Evolutionary conservation across 1,139 yeast genomes (phyloP), one percentile per base, ranked within the genome.

Genomic region (Diutina rugosa): DNA sequence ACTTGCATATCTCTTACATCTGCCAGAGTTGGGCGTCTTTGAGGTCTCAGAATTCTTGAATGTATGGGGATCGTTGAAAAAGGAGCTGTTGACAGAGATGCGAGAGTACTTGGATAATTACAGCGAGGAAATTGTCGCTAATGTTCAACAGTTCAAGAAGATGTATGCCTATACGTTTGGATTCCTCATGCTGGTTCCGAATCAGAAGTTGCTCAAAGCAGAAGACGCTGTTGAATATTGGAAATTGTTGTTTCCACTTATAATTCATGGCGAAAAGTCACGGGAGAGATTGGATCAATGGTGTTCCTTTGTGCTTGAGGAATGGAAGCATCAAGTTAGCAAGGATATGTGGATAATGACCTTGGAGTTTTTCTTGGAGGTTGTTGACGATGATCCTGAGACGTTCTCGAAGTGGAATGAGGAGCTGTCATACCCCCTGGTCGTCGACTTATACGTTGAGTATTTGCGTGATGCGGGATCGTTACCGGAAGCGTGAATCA

Each of bases 321-420:
- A 67, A 55, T 73, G 73, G 63, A 73, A 73, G 54, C 69, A 75
- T 56, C 68, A 74, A 4, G 75, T 91, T 44, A 79, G 87, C 8
- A 79, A 71, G 59, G 99, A 91, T 65, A 81, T 85, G 46, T 91
- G 97, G 97, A 78, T 80, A 59, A 90, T 91, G 97, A 73, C 87
- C 57, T 78, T 80, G 59, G 80, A 82, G 59, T 90, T 91, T 65
- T 72, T 87, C 56, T 69, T 71, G 53, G 84, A 82, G 58, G 79
- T 79, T 54, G 59, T 75, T 3, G 68, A 74, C 1, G 61, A 67
- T 0, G 87, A 85, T 61, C 82, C 87, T 0, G 65, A 67, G 1
- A 56, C 58, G 3, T 72, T 87, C 18, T 67, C 69, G 10, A 72
- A 69, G 3, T 90, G 90, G 67, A 91, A 87, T 63, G 95, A 86